A percentile compares a stretch with the other conserved stretches of the same genome.
These are phyloP conservation scores for Botrytis tulipae DNA, from an alignment of 2,329 filamentous ascomycete species.

Conservation along the genomic window DNA sequence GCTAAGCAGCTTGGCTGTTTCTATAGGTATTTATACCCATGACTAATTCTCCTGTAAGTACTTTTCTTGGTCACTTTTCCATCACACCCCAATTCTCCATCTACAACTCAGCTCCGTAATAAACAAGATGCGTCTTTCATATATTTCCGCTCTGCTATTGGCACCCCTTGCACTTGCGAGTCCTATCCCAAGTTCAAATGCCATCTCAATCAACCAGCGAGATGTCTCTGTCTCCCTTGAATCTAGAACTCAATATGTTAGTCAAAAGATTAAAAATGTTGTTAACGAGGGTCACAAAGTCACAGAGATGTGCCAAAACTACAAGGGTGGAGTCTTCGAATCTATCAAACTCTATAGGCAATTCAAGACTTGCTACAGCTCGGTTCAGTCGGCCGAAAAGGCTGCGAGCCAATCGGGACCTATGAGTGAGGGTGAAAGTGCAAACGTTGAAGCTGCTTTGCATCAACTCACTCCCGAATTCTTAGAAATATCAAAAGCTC, in stretches of 20 bases:
- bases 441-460: background rate
- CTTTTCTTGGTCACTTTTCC: background rate
- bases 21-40: background rate
- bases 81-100: background rate
- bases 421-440: background rate
- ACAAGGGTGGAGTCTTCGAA: background rate
- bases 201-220: background rate
- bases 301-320: background rate
- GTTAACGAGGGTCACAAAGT: background rate
- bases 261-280: background rate
- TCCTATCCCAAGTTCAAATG: background rate
- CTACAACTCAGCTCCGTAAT: background rate
- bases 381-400: background rate
- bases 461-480: background rate
- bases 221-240: background rate
- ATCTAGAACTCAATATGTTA: background rate
- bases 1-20: background rate
- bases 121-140: conserved; percentile 5
- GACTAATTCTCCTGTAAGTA: too few relatives aligned
- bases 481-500: background rate
- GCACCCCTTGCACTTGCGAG: conserved; percentile 5
- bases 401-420: background rate
- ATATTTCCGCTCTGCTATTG: background rate
- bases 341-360: background rate
- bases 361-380: background rate